phyloP scores from a whole-genome alignment of 176 grass and related monocot genomes.

The Thinopyrum elongatum region DNA sequence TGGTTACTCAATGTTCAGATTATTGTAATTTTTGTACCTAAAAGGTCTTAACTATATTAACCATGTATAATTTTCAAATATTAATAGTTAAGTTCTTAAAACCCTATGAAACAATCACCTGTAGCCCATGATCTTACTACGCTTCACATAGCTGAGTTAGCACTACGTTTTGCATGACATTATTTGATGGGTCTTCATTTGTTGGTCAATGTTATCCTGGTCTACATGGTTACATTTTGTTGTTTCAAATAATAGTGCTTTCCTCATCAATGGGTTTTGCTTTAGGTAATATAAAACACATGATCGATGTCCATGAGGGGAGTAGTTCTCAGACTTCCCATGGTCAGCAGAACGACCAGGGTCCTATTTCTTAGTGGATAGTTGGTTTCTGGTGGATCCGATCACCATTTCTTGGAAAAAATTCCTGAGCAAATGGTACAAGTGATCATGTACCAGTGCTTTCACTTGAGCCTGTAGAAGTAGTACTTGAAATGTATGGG shows the following conservation, averaged over 20 bases:
- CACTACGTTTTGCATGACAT: background rate
- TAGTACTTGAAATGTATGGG: conserved; percentile 32
- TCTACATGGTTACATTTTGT: conserved; percentile 5
- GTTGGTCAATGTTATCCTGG: background rate
- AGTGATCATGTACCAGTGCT: conserved; percentile 42
- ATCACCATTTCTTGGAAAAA: conserved; percentile 44
- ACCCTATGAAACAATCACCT: too few relatives aligned
- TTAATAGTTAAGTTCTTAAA: too few relatives aligned
- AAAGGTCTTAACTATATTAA: too few relatives aligned
- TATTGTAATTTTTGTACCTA: too few relatives aligned
- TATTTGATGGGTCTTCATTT: conserved; percentile 25
- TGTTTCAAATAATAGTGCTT: background rate
- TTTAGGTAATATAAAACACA: conserved; percentile 35
- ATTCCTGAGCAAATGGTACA: conserved; percentile 30
- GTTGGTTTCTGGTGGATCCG: conserved; percentile 43
- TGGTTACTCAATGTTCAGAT: too few relatives aligned
- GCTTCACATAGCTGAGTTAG: background rate
- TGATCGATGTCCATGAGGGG: too few relatives aligned
- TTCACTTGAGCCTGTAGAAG: conserved; percentile 39
- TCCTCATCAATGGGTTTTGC: conserved; percentile 1
- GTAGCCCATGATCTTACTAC: too few relatives aligned
- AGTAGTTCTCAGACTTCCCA: too few relatives aligned
- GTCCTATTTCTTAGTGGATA: conserved; percentile 46
- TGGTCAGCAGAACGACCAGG: conserved; percentile 29
- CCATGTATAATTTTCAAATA: too few relatives aligned